These are phyloP conservation scores for Setaria viridis DNA, from an alignment of 202 grass and related monocot genomes.

Conservation along the genomic window DNA sequence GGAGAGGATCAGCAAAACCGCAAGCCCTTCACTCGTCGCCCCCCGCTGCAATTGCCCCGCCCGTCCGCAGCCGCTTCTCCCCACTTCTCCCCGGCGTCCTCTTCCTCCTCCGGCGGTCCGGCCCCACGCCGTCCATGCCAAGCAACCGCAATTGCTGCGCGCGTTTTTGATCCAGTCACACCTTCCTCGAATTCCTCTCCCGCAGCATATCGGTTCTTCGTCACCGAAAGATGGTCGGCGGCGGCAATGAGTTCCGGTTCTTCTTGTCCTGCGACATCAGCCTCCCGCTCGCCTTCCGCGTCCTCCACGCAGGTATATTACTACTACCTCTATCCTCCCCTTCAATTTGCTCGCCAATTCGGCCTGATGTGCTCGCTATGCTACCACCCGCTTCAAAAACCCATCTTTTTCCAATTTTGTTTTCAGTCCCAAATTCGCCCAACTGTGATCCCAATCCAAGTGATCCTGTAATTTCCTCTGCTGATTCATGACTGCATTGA, in stretches of 20 bases:
- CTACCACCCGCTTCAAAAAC: neutral
- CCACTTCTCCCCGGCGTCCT: neutral
- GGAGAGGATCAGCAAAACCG: neutral
- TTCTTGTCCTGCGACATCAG: slow-evolving; percentile 90
- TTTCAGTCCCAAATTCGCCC: neutral
- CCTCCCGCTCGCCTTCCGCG: slow-evolving; percentile 74
- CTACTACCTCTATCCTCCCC: neutral
- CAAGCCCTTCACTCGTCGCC: neutral
- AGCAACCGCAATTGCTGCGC: neutral
- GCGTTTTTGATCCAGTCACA: neutral
- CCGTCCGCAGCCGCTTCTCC: neutral
- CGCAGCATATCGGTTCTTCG: neutral
- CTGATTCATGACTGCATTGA: neutral
- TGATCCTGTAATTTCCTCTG: neutral
- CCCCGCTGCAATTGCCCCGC: neutral
- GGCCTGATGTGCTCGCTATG: neutral
- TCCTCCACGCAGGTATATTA: slow-evolving; percentile 46
- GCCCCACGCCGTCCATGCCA: neutral
- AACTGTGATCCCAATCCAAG: neutral
- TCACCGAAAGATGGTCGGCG: slow-evolving; percentile 15
- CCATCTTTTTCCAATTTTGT: neutral
- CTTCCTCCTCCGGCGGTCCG: neutral
- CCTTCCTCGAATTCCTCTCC: neutral
- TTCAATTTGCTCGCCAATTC: neutral
- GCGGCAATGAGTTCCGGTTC: slow-evolving; percentile 62